These are phyloP conservation scores for Daldinia concentrica DNA, from an alignment of 495 filamentous ascomycete species.

Conservation along the genomic window DNA sequence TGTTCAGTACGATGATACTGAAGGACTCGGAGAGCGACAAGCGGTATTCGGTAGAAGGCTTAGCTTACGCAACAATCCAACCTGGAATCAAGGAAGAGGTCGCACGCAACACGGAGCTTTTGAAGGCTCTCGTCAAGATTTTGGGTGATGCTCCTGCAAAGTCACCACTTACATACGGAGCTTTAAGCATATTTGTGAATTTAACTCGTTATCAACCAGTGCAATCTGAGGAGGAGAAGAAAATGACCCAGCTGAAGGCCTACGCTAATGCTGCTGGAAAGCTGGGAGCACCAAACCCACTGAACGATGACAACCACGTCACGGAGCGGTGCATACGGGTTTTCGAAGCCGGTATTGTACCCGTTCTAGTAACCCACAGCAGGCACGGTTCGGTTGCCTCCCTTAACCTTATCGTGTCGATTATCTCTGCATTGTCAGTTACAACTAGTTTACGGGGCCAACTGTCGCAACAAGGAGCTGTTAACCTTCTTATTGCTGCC, in stretches of 20 bases:
- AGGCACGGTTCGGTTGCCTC: conserved; percentile 72
- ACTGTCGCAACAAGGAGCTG: conserved; percentile 89
- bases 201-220: conserved; percentile 81
- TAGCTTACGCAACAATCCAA: conserved; percentile 88
- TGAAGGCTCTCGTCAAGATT: conserved; percentile 71
- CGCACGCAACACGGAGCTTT: conserved; percentile 68
- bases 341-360: conserved; percentile 77
- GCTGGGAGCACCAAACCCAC: conserved; percentile 66
- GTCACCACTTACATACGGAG: conserved; percentile 82
- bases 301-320: conserved; percentile 79
- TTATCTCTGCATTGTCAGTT: conserved; percentile 79
- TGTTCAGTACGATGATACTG: conserved; percentile 81
- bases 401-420: conserved; percentile 72
- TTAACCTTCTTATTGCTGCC: conserved; percentile 80
- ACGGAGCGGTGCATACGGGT: conserved; percentile 77
- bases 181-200: conserved; percentile 82
- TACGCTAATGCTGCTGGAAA: conserved; percentile 85
- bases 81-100: conserved; percentile 84
- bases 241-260: conserved; percentile 86
- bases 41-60: conserved; percentile 83
- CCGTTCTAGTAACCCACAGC: conserved; percentile 74
- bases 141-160: conserved; percentile 68
- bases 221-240: conserved; percentile 91
- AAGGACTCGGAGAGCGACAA: conserved; percentile 63
- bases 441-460: conserved; percentile 74